Base-by-base conservation (phyloP, 2,329 filamentous ascomycete genomes). In the Aspergillus intermedius region DNA sequence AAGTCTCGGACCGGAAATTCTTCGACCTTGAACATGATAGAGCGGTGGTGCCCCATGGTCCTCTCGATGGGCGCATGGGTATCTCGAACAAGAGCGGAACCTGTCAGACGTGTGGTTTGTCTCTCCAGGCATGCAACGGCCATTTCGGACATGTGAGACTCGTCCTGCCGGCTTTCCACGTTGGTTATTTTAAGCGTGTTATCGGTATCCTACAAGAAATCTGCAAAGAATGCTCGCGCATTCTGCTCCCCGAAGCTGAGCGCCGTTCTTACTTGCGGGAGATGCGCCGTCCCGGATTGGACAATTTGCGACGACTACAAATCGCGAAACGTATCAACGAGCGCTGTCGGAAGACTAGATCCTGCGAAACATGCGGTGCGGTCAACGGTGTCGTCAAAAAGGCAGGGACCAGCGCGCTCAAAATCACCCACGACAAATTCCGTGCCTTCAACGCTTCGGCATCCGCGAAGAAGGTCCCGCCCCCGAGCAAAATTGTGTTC, bases 131-230 rank as follows among this genome's bases (percentile, higher is more conserved):
- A 56, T 98, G 93, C 69, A 93, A 89, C 59, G 93, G 93, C 10
- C 93, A 98, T 69, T 98, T 97, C 63, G 93, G 93, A 42, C 86
- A 96, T 70, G 87, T 98, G 60, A 84, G 88, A 61, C 80, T 98
- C 12, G 88, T 91, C 1, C 76, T 98, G 45, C 93, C 93, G 3
- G 89, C 87, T 40, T 97, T 97, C 64, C 93, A 98, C 65, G 90
- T 97, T 56, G 93, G 93, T 34, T 98, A 96, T 66, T 81, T 98
- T 60, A 93, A 90, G 66, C 90, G 94, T 66, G 89, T 93, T 55
- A 91, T 95, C 64, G 85, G 84, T 41, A 91, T 95, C 48, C 77
- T 98, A 21, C 91, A 97, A 66, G 87, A 93, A 62, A 94, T 98
- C 56, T 98, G 93, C 83, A 98, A 95, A 74, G 84, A 91, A 63